Evolutionary conservation across 768 basidiomycete species (phyloP), one percentile per base, ranked within the genome.

Genomic region (Phlebiopsis gigantea): DNA sequence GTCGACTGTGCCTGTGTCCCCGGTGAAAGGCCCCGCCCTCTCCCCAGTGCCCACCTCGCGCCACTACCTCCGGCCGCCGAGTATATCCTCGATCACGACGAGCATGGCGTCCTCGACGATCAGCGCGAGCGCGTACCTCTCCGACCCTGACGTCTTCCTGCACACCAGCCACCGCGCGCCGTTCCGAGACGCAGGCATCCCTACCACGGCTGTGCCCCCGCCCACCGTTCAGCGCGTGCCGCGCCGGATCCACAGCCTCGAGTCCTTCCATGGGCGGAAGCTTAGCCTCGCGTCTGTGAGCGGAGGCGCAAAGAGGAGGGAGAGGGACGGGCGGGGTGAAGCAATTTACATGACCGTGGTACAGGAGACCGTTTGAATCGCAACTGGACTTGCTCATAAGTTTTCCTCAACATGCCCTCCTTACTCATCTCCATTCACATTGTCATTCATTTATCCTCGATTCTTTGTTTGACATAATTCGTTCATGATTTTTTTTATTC

Each of bases 291-390:
- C n/a, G n/a, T 52, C 59, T 39, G 48, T 52, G 53, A 55, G 59
- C 12, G 9, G 42, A 44, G 53, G 46, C 31, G 56, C 44, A n/a
- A n/a, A n/a, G 22, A 34, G 42, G 31, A 44, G 41, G 46, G 53
- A 44, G 53, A 45, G 62, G 46, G 53, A 61, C 34, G 55, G 43
- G 22, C 39, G 47, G 39, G 56, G 53, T 10, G 66, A 61, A 6
- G 66, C 58, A 44, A 63, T 68, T 41, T 66, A 65, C 53, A 66
- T 68, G 67, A 66, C 65, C 24, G 67, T 68, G 31, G 67, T 68
- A 50, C 60, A 64, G 44, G 67, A 68, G 60, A 68, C 63, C 6
- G 55, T 26, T 43, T 59, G 39, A 52, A 21, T 39, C 22, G 54
- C 46, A 29, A 17, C 6, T 2, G 14, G 24, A 29, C 4, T 45